These are phyloP conservation scores for Chytriomyces confervae DNA, from an alignment of 192 early-diverging fungal species.

Conservation along the genomic window DNA sequence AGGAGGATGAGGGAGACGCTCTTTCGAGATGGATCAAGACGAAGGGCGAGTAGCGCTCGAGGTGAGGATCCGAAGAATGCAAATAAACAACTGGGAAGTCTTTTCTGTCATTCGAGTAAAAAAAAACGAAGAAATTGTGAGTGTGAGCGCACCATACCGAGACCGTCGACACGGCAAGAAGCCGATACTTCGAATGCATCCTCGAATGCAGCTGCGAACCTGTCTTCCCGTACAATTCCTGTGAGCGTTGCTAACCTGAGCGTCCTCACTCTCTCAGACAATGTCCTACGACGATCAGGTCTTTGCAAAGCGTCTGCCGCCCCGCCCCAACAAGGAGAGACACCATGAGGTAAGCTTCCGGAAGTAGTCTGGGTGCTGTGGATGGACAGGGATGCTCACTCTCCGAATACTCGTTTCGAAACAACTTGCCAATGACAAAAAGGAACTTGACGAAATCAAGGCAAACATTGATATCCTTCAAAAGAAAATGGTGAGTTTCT, in stretches of 20 bases:
- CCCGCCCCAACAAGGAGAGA: conserved; percentile 24
- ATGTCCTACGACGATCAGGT: not conserved
- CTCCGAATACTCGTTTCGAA: no score
- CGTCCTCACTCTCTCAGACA: not conserved
- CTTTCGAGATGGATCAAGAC: conserved; percentile 33
- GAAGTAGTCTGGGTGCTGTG: not conserved
- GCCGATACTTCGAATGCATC: not conserved
- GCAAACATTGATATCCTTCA: conserved; percentile 61
- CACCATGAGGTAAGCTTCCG: not conserved
- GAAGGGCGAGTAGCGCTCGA: not conserved
- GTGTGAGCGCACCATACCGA: no score
- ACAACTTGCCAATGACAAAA: not conserved
- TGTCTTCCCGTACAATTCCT: not conserved
- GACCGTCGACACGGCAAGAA: not conserved
- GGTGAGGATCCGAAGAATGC: not conserved
- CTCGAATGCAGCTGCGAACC: not conserved
- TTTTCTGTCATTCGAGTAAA: not conserved
- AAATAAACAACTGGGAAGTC: not conserved
- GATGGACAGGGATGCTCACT: not conserved
- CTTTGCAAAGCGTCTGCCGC: not conserved
- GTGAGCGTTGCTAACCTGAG: not conserved
- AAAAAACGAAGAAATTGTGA: not conserved
- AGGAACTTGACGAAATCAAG: conserved; percentile 57
- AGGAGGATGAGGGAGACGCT: conserved; percentile 38
- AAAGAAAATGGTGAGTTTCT: conserved; percentile 54